Evolutionary conservation across 108 stramenopile species (phyloP), one percentile per base, ranked within the genome.

Genomic region (Cyclostephanos tholiformis): DNA sequence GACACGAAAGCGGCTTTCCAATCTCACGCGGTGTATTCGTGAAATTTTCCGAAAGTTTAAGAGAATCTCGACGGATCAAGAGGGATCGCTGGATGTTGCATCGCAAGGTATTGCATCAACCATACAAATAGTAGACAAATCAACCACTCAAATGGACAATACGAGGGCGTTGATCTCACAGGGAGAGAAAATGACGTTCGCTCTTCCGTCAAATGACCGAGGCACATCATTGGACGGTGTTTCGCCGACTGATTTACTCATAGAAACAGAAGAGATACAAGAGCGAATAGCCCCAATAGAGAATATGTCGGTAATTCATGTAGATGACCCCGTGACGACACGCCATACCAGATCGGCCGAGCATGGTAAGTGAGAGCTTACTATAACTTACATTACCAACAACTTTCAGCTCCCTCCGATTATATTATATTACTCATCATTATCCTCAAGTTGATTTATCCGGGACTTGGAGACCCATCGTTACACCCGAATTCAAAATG

Each of bases 401-500:
- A 46, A 46, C 14, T 17, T 46, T 12, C 44, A 17, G 0, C 41
- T 41, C 41, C 12, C 7, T 41, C n/a, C n/a, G n/a, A 46, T 14
- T 0, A 16, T 46, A 3, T 1, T 14, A 17, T 55, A 27, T 55
- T 16, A 6, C 10, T 26, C 26, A 10, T 60, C 59, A 36, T 60
- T 38, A n/a, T 17, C 16, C 17, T 65, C 17, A 22, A 30, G 61
- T 29, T 17, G 76, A 82, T 50, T 72, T 82, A 23, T 76, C 75
- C 6, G 81, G 81, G 0, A 67, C 55, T 1, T 82, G 81, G 81
- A 44, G 23, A 32, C 76, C 81, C 8, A 67, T 77, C 22, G 71
- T 77, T 22, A 73, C 70, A 13, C 29, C 70, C 19, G 46, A 68
- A 16, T 83, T 83, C 77, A 74, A 79, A 65, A 26, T 29, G 29